Evolutionary conservation across 371 early-diverging fungal genomes (phyloP).

Genomic region (Syncephalastrum sp.): DNA sequence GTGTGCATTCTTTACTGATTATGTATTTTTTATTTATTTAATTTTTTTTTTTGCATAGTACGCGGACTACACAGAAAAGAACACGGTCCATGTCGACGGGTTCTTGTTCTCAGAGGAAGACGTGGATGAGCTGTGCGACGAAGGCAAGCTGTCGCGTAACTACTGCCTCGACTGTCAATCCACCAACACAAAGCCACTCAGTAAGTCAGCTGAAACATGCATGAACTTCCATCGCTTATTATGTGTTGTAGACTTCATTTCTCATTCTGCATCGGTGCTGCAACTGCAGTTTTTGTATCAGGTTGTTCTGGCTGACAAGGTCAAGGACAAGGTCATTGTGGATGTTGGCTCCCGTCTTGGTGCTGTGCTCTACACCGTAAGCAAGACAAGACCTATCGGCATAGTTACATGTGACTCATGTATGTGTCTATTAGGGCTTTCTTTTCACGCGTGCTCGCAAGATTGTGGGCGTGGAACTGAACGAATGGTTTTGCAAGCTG

Average conservation of each 20-base stretch:
- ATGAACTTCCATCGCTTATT: neutral
- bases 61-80: slow-evolving; percentile 51
- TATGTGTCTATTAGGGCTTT: slow-evolving; percentile 39
- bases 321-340: slow-evolving; percentile 53
- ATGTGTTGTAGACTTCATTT: slow-evolving; percentile 54
- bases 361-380: slow-evolving; percentile 63
- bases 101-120: slow-evolving; percentile 67
- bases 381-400: neutral
- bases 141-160: slow-evolving; percentile 62
- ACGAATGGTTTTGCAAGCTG: slow-evolving; percentile 59
- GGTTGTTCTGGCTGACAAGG: slow-evolving; percentile 47
- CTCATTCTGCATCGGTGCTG: slow-evolving; percentile 62
- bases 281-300: slow-evolving; percentile 64
- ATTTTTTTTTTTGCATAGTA: slow-evolving; percentile 31
- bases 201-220: slow-evolving; percentile 19
- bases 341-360: slow-evolving; percentile 69
- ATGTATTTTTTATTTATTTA: neutral
- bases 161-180: slow-evolving; percentile 64
- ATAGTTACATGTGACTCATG: too few species aligned
- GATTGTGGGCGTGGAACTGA: slow-evolving; percentile 64
- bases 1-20: neutral
- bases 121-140: slow-evolving; percentile 62
- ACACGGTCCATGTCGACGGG: slow-evolving; percentile 65
- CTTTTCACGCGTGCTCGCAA: slow-evolving; percentile 56
- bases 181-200: slow-evolving; percentile 46